phyloP scores from a whole-genome alignment of 768 basidiomycete genomes.

The Suillus brevipes region DNA sequence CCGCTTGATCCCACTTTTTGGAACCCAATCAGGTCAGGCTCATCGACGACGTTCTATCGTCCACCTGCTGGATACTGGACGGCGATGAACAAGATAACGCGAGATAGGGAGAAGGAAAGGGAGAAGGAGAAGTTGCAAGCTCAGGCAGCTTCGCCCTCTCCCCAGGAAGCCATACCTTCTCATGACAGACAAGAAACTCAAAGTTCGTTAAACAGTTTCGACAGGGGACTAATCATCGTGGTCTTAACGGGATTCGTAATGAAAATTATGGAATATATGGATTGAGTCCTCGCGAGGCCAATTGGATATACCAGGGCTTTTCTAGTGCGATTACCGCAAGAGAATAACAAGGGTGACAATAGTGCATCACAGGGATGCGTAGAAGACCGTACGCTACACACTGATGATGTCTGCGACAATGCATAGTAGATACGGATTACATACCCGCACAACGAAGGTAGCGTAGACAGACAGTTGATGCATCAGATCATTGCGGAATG shows the following conservation, averaged over 20 bases:
- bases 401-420: not conserved
- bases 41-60: not conserved
- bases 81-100: not conserved
- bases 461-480: not conserved
- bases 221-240: not conserved
- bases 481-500: not conserved
- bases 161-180: not conserved
- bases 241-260: not conserved
- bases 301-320: not conserved
- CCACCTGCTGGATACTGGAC: conserved; percentile 2
- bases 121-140: not conserved
- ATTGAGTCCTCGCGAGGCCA: not conserved
- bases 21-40: not conserved
- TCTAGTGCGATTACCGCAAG: not conserved
- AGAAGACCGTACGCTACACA: not conserved
- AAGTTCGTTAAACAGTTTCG: no score
- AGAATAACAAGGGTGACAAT: not conserved
- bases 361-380: not conserved
- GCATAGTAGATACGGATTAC: not conserved
- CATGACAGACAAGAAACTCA: not conserved
- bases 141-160: not conserved
- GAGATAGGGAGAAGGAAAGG: not conserved
- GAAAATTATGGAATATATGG: not conserved
- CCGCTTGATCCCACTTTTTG: conserved; percentile 4
- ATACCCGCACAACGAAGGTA: not conserved